Percentiles rank a stretch among this genome's conserved stretches.
phyloP scores from a whole-genome alignment of 805 yeast species.

The Wickerhamiella bombiphila region DNA sequence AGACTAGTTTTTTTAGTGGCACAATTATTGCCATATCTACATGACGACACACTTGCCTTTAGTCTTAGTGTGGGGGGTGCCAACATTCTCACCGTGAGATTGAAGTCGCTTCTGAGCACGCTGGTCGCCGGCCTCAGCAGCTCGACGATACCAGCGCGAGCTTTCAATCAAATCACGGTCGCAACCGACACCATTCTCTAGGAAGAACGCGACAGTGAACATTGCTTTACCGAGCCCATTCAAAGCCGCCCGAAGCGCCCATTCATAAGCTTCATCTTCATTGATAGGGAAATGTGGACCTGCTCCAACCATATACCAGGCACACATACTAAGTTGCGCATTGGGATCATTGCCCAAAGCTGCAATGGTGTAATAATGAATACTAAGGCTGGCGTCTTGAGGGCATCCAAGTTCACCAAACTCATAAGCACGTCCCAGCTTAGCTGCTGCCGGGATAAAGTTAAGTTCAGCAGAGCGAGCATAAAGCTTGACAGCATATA shows the following conservation, averaged over 20 bases:
- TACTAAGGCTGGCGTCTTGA: conserved; percentile 66
- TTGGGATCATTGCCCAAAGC: conserved; percentile 78
- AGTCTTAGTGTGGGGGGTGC: conserved; percentile 18
- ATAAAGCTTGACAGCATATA: conserved; percentile 73
- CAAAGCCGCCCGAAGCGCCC: conserved; percentile 83
- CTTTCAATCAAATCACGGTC: conserved; percentile 42
- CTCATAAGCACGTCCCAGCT: conserved; percentile 75
- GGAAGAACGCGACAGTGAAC: conserved; percentile 68
- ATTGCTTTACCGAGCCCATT: conserved; percentile 69
- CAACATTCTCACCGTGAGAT: conserved; percentile 6
- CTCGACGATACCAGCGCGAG: conserved; percentile 58
- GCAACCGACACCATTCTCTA: conserved; percentile 81
- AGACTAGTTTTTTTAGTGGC: too few species aligned
- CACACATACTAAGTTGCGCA: conserved; percentile 87
- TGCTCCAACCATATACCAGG: conserved; percentile 90
- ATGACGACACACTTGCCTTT: conserved; percentile 29
- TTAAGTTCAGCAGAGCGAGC: conserved; percentile 83
- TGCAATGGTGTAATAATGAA: conserved; percentile 85
- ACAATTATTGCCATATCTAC: conserved; percentile 21
- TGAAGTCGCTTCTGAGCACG: conserved; percentile 30
- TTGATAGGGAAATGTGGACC: conserved; percentile 69
- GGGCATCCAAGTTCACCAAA: conserved; percentile 53
- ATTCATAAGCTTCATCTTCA: conserved; percentile 76
- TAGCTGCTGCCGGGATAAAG: conserved; percentile 62
- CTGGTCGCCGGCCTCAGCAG: conserved; percentile 47